Base-by-base conservation (phyloP, 1,139 yeast species). In the Pichia sp. region DNA sequence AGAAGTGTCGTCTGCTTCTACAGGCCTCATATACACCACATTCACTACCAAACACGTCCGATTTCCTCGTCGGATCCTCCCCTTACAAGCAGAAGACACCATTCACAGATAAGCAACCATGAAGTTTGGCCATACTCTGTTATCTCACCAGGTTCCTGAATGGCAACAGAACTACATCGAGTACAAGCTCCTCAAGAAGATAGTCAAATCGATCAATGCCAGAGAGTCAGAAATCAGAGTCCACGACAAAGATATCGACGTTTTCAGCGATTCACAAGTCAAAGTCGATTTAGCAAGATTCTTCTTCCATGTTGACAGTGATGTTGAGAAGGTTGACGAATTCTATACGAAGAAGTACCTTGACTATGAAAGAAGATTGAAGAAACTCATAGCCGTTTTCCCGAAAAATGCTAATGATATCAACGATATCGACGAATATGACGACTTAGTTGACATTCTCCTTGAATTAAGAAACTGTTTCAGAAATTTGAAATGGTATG, bases 71-170 rank as follows among this genome's bases (percentile, higher is more conserved):
- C n/a, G n/a, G n/a, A n/a, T n/a, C n/a, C n/a, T n/a, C n/a, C n/a
- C n/a, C n/a, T n/a, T n/a, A n/a, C n/a, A n/a, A n/a, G n/a, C n/a
- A n/a, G n/a, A n/a, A n/a, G n/a, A n/a, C n/a, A n/a, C n/a, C n/a
- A n/a, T n/a, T n/a, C n/a, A n/a, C n/a, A 19, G 19, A 24, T 30
- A 5, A n/a, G n/a, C 33, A 30, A 30, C 33, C 6, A 87, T 88
- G 96, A 88, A 88, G 75, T 88, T 88, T 66, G 96, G 95, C 33
- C 88, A 88, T 65, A 85, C 89, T 32, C 71, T 88, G 57, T 68
- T 83, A 34, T 73, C 87, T 48, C 96, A 91, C 66, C 96, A 89
- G 71, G 88, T 91, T 51, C 97, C 97, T 9, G 96, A 90, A 68
- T 91, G 98, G 97, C 73, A 77, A 47, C 72, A 73, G 41, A 79